A percentile compares a stretch with the other conserved stretches of the same genome.
These are phyloP conservation scores for Geosmithia putterillii DNA, from an alignment of 2,329 filamentous ascomycete species.

Conservation along the genomic window DNA sequence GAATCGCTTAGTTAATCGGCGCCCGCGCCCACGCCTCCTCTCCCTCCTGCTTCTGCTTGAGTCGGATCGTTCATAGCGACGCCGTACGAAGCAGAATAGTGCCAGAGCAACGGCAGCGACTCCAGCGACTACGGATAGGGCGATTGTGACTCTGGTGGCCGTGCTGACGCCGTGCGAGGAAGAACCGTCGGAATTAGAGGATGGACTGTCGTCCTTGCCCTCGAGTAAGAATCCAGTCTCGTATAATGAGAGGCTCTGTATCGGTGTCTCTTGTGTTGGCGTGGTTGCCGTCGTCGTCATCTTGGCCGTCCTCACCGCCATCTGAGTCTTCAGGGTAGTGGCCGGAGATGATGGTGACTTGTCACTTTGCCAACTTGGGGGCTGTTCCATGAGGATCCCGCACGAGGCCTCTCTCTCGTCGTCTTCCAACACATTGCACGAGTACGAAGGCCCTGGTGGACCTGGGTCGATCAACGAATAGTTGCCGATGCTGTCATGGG, in stretches of 20 bases:
- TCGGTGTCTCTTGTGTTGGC: background rate
- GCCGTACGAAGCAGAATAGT: slow-evolving; percentile 16
- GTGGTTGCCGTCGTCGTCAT: background rate
- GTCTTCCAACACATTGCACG: slow-evolving; percentile 5
- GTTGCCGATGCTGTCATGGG: slow-evolving; percentile 10
- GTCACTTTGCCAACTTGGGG: background rate
- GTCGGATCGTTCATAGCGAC: background rate
- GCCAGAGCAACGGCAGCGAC: slow-evolving; percentile 22
- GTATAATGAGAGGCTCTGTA: background rate
- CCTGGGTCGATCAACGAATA: slow-evolving; percentile 12
- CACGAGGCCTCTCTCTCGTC: background rate
- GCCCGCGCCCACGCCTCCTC: no score
- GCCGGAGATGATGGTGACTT: background rate
- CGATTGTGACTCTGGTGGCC: slow-evolving; percentile 31
- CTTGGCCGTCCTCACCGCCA: background rate
- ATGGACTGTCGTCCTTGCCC: background rate
- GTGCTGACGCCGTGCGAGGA: slow-evolving; percentile 7
- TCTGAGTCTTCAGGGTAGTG: background rate
- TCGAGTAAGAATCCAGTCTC: background rate
- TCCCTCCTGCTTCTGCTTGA: background rate
- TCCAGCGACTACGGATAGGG: slow-evolving; percentile 25
- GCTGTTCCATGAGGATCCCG: background rate
- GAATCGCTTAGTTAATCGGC: background rate
- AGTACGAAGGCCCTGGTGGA: slow-evolving; percentile 11
- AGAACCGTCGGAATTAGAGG: slow-evolving; percentile 11